Evolutionary conservation across 441 rosid genomes (phyloP), one percentile per base, ranked within the genome.

Genomic region (Pelargonium australe): DNA sequence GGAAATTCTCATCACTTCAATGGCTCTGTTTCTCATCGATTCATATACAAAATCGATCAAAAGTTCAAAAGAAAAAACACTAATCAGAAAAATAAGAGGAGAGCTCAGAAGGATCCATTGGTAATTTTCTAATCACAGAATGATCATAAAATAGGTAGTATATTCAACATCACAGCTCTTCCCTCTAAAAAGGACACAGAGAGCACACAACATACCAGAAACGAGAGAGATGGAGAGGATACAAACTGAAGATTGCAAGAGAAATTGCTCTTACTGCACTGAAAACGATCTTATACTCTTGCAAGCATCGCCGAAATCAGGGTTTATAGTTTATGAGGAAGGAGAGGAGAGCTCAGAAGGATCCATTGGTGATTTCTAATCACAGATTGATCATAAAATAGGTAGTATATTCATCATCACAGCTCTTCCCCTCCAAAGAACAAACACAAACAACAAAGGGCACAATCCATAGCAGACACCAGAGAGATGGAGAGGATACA

Each of bases 41-140:
- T 78, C 79, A n/a, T 71, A n/a, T 68, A 25, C 5, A 65, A 13
- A 0, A 43, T 0, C 5, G 0, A 0, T 63, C 0, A 51, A 17
- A 62, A 63, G n/a, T 4, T 31, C 10, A 2, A 2, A 8, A 4
- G 9, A 0, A 63, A 25, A 8, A 0, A 0, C 19, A 1, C 0
- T 4, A n/a, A 14, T 1, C 5, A 40, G 2, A 14, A 8, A 7
- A 17, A 0, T 28, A 10, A 12, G 72, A 57, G 64, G 75, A 69
- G 76, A 82, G 83, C 94, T 91, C 96, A 92, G 95, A 85, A 91
- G 97, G 96, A 92, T 87, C 96, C 95, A 89, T 92, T 92, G 95
- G 96, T 84, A 78, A 31, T 84, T 74, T 74, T 80, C 68, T 85
- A 89, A 91, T 89, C 95, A 89, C 66, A 63, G 67, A 73, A 23